Evolutionary conservation across 495 filamentous ascomycete species (phyloP), one percentile per base, ranked within the genome.

Genomic region (Podospora pseudopauciseta): DNA sequence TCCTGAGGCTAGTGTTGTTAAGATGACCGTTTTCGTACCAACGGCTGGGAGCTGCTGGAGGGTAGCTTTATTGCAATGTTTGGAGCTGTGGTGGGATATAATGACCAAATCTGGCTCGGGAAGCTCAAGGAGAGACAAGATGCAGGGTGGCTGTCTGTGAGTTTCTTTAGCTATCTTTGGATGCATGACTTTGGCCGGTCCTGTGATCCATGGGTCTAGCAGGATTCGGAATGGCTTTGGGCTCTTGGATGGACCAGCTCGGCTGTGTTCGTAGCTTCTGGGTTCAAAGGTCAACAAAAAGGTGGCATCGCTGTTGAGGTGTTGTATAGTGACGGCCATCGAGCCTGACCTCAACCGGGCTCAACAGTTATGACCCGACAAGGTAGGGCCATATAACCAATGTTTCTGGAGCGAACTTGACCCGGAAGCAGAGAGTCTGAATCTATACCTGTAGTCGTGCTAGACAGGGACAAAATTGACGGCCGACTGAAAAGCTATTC

Each of bases 131-230:
- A 92, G 79, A 7, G 88, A 87, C 4, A 79, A 77, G 64, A 92
- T 81, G 71, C 84, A 88, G 28, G 87, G 80, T 60, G 78, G 76
- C n/a, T 78, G 39, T 49, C 39, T 49, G 39, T 49, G 39, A 49
- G 5, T 49, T 49, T 5, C 39, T 18, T 13, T 49, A 49, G 13
- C 39, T 49, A 49, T 11, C 13, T 49, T 49, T 49, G 39, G 13
- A 16, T 49, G 39, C 13, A 49, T 49, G 39, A 49, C 7, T 49
- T 49, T 49, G 39, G 13, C 39, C 13, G 11, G 71, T 0, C 89
- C 91, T 15, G 78, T 79, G 53, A 93, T 80, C 89, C 90, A 93
- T 20, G 90, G 90, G 70, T 93, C 90, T 20, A 93, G 67, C 64
- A 92, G 80, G 49, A 92, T 84, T 5, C 84, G 86, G 75, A 88